Base-by-base conservation (phyloP, 2,329 filamentous ascomycete genomes). In the Zymoseptoria ardabiliae region DNA sequence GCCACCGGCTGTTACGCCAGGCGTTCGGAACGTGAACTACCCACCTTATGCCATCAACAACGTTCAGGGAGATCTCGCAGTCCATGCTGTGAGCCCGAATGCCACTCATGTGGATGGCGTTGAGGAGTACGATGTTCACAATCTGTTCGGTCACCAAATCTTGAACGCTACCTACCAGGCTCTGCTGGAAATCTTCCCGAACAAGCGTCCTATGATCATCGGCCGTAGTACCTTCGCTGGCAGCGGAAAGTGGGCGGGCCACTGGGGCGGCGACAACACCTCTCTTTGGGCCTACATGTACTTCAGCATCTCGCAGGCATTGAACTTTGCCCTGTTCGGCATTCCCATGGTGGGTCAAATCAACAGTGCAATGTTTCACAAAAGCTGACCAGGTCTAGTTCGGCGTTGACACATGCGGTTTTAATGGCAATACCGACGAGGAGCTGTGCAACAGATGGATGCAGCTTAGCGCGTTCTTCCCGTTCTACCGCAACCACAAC, bases 111-210 rank as follows among this genome's bases (percentile, higher is more conserved):
- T 82, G 52, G 88, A 90, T 65, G 89, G 89, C 3, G 78, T 84
- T 1, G 72, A 83, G 49, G 88, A 95, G 70, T 96, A 96, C 69
- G 90, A 95, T 70, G 84, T 90, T 23, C 91, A 96, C 78, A 94
- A 90, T 69, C 75, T 94, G 1, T 93, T 81, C 68, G 89, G 89
- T 0, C 81, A 89, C 67, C 85, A 87, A 71, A 89, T 92, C 64
- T 78, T 91, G 58, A 88, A 88, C 61, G 88, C 89, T 9, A 94
- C 90, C 0, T 90, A 91, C 70, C 76, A 87, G 53, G 88, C 85
- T 59, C 82, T 94, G 30, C 76, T 86, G 2, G 72, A 78, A 2
- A 78, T 89, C 19, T 83, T 84, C 61, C 84, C 87, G 0, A 79
- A 76, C 13, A 88, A 89, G 71, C 85, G 91, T 0, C 91, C 91